These are phyloP conservation scores for Nadsonia starkeyi-henricii DNA, from an alignment of 1,139 yeast genomes.

Conservation along the genomic window DNA sequence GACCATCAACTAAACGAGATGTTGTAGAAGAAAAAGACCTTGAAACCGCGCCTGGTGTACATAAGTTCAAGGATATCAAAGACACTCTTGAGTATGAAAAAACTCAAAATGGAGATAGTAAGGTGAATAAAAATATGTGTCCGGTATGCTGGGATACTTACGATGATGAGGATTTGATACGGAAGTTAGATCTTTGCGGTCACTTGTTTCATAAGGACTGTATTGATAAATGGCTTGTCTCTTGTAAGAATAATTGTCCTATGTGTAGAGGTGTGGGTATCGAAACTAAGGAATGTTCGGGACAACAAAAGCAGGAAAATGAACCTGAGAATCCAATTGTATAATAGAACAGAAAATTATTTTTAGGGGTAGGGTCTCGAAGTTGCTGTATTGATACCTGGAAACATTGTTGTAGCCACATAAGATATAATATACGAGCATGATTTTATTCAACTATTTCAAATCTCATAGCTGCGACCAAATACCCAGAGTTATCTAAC, in stretches of 20 bases:
- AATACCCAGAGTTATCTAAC: too few species aligned
- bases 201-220: slow-evolving; percentile 41
- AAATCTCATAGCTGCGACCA: too few species aligned
- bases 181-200: slow-evolving; percentile 30
- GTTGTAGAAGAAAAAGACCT: slow-evolving; percentile 21
- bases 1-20: slow-evolving; percentile 28
- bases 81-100: slow-evolving; percentile 4
- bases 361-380: too few species aligned
- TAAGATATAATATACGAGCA: too few species aligned
- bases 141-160: slow-evolving; percentile 38
- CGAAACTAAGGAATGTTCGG: neutral
- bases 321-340: too few species aligned
- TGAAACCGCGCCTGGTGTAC: slow-evolving; percentile 25
- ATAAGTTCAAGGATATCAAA: slow-evolving; percentile 12
- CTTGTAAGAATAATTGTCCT: slow-evolving; percentile 45
- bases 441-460: too few species aligned
- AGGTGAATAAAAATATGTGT: slow-evolving; percentile 26
- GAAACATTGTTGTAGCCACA: too few species aligned
- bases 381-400: too few species aligned
- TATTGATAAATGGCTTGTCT: slow-evolving; percentile 42
- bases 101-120: neutral
- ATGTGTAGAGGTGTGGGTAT: slow-evolving; percentile 38
- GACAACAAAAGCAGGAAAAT: too few species aligned
- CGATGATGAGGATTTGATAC: slow-evolving; percentile 30
- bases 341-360: too few species aligned